Percentiles rank a stretch among this genome's conserved stretches.
Conservation (phyloP, 1,139 yeast species). For the Lodderomyces oxycetoniae region DNA sequence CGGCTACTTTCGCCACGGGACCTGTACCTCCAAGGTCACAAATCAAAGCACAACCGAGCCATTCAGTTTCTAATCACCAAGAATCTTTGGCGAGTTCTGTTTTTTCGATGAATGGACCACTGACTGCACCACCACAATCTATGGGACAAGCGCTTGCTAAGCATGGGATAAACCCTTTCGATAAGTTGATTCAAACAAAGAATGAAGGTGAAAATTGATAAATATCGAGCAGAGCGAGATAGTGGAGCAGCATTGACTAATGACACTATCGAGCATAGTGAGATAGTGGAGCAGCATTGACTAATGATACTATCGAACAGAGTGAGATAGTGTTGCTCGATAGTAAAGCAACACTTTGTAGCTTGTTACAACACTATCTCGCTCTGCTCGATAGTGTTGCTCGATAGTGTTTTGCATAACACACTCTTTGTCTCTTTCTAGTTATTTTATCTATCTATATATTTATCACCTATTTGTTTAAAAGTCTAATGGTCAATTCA, state of each 20-base stretch:
- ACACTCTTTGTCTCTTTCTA: no score
- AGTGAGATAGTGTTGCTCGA: no score
- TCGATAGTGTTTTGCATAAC: no score
- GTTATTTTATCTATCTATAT: neutral
- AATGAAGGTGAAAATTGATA: slow-evolving; percentile 16
- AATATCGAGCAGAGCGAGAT: no score
- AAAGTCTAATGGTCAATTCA: slow-evolving; percentile 74
- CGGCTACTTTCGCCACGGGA: slow-evolving; percentile 8
- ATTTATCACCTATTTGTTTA: slow-evolving; percentile 5
- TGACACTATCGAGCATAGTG: no score
- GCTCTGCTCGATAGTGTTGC: no score
- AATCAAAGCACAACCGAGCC: slow-evolving; percentile 22
- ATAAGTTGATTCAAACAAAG: slow-evolving; percentile 34
- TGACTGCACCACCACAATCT: slow-evolving; percentile 35
- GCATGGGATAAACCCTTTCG: slow-evolving; percentile 41
- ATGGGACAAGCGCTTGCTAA: slow-evolving; percentile 33
- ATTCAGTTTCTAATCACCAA: slow-evolving; percentile 2
- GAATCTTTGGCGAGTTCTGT: slow-evolving; percentile 4
- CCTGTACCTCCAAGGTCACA: slow-evolving; percentile 31
- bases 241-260: no score
- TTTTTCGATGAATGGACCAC: slow-evolving; percentile 14
- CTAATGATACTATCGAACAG: no score
- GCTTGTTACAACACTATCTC: no score
- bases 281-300: no score
- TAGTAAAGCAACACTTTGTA: no score